Conservation (phyloP, 768 basidiomycete species). For the Dendrothele bispora region DNA sequence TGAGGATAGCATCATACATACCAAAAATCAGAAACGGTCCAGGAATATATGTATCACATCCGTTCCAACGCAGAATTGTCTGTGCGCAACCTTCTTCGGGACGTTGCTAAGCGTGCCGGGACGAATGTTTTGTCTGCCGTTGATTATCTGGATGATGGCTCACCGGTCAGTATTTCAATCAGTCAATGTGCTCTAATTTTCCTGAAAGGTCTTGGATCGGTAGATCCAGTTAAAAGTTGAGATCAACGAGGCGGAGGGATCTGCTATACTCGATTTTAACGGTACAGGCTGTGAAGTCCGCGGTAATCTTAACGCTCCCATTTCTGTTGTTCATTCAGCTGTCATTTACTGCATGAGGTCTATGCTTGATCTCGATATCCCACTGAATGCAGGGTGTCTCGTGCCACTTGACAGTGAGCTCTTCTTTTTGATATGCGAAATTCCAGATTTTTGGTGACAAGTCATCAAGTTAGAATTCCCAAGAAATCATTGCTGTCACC, state of each 20-base stretch:
- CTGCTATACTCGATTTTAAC: constrained; percentile 82
- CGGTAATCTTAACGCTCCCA: constrained; percentile 83
- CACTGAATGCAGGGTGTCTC: constrained; percentile 91
- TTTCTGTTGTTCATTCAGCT: constrained; percentile 84
- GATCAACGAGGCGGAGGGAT: constrained; percentile 73
- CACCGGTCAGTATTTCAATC: constrained; percentile 52
- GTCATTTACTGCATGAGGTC: constrained; percentile 88
- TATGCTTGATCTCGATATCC: constrained; percentile 86
- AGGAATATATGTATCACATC: constrained; percentile 93
- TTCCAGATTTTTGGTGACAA: too few relatives aligned
- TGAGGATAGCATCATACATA: too few relatives aligned
- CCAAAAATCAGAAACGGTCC: constrained; percentile 82
- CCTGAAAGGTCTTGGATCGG: neutral
- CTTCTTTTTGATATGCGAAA: neutral
- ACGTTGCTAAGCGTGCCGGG: constrained; percentile 71
- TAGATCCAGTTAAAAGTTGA: constrained; percentile 76
- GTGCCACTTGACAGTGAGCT: constrained; percentile 77
- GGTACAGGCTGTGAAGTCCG: constrained; percentile 84
- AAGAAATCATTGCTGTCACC: constrained; percentile 77
- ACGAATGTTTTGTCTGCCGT: constrained; percentile 63
- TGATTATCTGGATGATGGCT: constrained; percentile 88
- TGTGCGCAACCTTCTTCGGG: constrained; percentile 78
- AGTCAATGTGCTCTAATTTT: neutral
- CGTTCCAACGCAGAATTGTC: constrained; percentile 85
- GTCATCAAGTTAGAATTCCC: constrained; percentile 69